These are phyloP conservation scores for Nidularia sp. DNA, from an alignment of 768 basidiomycete species.

Conservation along the genomic window DNA sequence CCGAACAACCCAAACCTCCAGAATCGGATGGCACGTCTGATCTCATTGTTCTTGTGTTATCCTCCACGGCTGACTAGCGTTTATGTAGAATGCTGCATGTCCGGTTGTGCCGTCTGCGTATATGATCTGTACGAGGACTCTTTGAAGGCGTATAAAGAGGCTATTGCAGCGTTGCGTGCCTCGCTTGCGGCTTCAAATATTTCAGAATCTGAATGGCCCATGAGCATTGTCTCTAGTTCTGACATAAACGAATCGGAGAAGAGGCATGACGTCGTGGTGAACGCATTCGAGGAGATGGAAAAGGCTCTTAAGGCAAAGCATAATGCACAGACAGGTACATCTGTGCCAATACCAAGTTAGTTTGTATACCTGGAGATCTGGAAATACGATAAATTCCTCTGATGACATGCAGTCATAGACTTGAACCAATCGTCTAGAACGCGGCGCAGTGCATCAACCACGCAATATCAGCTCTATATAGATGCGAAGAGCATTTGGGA, in stretches of 20 bases:
- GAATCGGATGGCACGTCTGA: slow-evolving; percentile 56
- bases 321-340: background rate
- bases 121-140: slow-evolving; percentile 85
- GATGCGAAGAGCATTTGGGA: background rate
- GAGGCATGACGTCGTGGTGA: slow-evolving; percentile 36
- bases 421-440: no score
- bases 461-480: no score
- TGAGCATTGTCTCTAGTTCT: slow-evolving; percentile 28
- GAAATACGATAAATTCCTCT: no score
- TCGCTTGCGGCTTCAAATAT: slow-evolving; percentile 45
- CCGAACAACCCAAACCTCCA: slow-evolving; percentile 58
- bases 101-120: slow-evolving; percentile 88
- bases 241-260: slow-evolving; percentile 11
- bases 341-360: no score
- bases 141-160: slow-evolving; percentile 54
- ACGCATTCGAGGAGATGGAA: slow-evolving; percentile 75
- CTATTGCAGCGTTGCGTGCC: slow-evolving; percentile 43
- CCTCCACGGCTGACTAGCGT: no score
- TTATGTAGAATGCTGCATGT: slow-evolving; percentile 86
- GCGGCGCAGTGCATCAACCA: no score
- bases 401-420: no score
- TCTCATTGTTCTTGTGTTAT: no score
- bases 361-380: no score
- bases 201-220: slow-evolving; percentile 66
- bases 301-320: slow-evolving; percentile 44